Percentiles rank a stretch among this genome's conserved stretches.
Evolutionary conservation across 2,329 filamentous ascomycete species (phyloP).

Genomic region (Rutstroemia sp.): DNA sequence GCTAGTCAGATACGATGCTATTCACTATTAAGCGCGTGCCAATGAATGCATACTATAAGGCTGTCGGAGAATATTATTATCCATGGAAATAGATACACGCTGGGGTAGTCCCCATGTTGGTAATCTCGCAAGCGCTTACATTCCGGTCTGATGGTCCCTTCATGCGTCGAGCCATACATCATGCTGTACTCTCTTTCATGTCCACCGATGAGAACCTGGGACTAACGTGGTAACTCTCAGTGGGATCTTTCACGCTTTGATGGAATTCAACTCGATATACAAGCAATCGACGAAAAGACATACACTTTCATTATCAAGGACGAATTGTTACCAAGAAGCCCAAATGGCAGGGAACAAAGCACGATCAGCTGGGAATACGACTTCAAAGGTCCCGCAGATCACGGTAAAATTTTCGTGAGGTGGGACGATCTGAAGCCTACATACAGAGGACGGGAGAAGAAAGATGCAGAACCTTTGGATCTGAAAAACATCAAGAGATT

Average conservation of each 20-base stretch:
- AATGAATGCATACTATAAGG: neutral
- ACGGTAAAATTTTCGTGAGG: constrained; percentile 43
- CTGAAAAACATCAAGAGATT: constrained; percentile 54
- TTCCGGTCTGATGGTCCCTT: neutral
- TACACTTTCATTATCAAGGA: constrained; percentile 76
- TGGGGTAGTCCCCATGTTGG: neutral
- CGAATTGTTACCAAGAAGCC: constrained; percentile 46
- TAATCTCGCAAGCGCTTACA: neutral
- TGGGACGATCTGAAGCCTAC: constrained; percentile 64
- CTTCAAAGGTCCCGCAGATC: constrained; percentile 39
- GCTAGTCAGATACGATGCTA: neutral
- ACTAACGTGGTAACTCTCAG: constrained; percentile 23
- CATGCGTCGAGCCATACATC: neutral
- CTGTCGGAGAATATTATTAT: neutral
- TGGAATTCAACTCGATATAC: constrained; percentile 50
- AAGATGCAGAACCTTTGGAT: constrained; percentile 53
- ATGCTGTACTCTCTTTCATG: neutral
- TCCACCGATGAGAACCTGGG: neutral
- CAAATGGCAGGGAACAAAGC: constrained; percentile 63
- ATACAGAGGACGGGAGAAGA: constrained; percentile 61
- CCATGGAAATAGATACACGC: neutral
- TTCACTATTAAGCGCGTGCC: neutral
- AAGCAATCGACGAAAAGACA: constrained; percentile 50
- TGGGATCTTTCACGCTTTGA: constrained; percentile 60
- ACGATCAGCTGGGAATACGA: constrained; percentile 69